These are phyloP conservation scores for Microcyclosporella mali DNA, from an alignment of 2,329 filamentous ascomycete species.

Conservation along the genomic window DNA sequence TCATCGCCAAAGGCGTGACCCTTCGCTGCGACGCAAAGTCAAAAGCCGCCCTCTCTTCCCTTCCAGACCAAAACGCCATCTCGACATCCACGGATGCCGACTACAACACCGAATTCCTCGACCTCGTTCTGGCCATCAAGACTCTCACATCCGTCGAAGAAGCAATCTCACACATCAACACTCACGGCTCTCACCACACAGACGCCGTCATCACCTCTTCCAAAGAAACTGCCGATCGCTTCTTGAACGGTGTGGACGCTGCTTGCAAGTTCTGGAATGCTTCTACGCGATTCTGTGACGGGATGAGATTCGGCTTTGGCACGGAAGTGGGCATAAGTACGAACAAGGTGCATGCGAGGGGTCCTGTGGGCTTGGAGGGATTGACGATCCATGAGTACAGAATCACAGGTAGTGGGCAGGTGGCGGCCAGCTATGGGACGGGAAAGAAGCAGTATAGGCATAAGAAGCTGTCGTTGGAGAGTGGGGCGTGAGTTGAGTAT, in stretches of 20 bases:
- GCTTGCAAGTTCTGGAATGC: slow-evolving; percentile 97
- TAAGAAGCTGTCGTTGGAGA: slow-evolving; percentile 37
- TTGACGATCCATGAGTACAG: slow-evolving; percentile 98
- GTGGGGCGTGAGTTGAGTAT: slow-evolving; percentile 1
- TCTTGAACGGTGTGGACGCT: slow-evolving; percentile 80
- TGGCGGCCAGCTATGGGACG: slow-evolving; percentile 65
- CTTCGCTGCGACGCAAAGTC: slow-evolving; percentile 71
- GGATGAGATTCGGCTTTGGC: slow-evolving; percentile 94
- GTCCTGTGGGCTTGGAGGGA: slow-evolving; percentile 88
- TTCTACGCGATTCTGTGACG: slow-evolving; percentile 88
- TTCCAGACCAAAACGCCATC: slow-evolving; percentile 54
- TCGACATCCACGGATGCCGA: slow-evolving; percentile 64
- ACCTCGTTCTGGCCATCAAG: slow-evolving; percentile 77
- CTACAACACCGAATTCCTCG: slow-evolving; percentile 83
- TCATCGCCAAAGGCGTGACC: slow-evolving; percentile 70
- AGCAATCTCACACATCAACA: slow-evolving; percentile 84
- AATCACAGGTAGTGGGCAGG: slow-evolving; percentile 74
- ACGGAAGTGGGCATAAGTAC: slow-evolving; percentile 98
- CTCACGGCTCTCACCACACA: slow-evolving; percentile 87
- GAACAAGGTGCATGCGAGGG: slow-evolving; percentile 94
- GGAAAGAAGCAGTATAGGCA: slow-evolving; percentile 51
- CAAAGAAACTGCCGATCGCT: slow-evolving; percentile 63
- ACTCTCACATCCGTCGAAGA: slow-evolving; percentile 60
- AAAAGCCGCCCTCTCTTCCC: slow-evolving; percentile 55
- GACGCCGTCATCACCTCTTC: slow-evolving; percentile 78